These are phyloP conservation scores for Lepidium aucheri DNA, from an alignment of 345 rosid species.

Conservation along the genomic window DNA sequence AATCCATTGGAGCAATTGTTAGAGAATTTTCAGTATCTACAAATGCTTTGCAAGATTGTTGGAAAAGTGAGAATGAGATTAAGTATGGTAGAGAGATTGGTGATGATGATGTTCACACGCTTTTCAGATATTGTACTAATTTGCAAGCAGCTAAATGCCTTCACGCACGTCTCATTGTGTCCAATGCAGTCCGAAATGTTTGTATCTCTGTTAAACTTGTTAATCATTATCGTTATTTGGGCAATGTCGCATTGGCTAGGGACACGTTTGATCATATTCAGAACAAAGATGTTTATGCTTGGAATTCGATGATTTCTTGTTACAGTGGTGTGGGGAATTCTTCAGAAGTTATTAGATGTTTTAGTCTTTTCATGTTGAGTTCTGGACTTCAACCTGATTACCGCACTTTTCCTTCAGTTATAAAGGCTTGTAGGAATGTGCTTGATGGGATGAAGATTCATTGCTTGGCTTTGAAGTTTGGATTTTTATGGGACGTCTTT, in stretches of 20 bases:
- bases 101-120: constrained; percentile 22
- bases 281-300: constrained; percentile 41
- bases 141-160: constrained; percentile 29
- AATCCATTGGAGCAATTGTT: not conserved
- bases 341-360: constrained; percentile 35
- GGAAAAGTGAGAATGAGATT: not conserved
- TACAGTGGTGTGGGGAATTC: constrained; percentile 32
- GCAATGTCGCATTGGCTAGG: constrained; percentile 27
- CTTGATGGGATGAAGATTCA: constrained; percentile 43
- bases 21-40: constrained; percentile 25
- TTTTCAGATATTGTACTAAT: constrained; percentile 35
- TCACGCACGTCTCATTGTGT: constrained; percentile 40
- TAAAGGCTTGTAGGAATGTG: constrained; percentile 45
- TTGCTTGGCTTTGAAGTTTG: constrained; percentile 47
- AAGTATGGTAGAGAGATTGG: constrained; percentile 13
- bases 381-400: constrained; percentile 56
- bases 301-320: constrained; percentile 52
- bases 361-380: constrained; percentile 28
- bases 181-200: constrained; percentile 22
- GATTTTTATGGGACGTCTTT: constrained; percentile 53
- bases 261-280: constrained; percentile 32
- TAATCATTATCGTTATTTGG: constrained; percentile 37
- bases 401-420: constrained; percentile 48
- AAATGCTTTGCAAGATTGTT: constrained; percentile 18
- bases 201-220: constrained; percentile 34